These are phyloP conservation scores for Vicia villosa DNA, from an alignment of 306 rosid species.

Conservation along the genomic window DNA sequence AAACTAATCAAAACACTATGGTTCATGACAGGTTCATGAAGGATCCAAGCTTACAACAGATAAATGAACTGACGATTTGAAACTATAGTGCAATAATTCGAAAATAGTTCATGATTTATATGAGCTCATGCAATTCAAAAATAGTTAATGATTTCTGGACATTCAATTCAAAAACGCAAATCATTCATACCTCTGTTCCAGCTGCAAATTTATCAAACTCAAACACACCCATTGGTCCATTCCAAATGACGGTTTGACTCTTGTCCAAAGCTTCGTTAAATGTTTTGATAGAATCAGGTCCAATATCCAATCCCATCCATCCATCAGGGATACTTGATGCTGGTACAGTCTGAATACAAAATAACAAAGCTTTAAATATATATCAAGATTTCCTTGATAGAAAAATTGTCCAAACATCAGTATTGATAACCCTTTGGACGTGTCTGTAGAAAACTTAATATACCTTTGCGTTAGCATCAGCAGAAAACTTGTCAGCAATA, in stretches of 20 bases:
- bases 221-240: slow-evolving; percentile 99
- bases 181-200: slow-evolving; percentile 76
- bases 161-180: neutral
- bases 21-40: neutral
- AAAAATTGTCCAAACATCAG: neutral
- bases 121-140: neutral
- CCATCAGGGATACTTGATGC: slow-evolving; percentile 85
- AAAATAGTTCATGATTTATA: neutral
- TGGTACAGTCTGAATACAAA: slow-evolving; percentile 65
- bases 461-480: slow-evolving; percentile 94
- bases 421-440: neutral
- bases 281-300: slow-evolving; percentile 84
- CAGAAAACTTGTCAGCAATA: slow-evolving; percentile 83
- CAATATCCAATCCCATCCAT: slow-evolving; percentile 99
- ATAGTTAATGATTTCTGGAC: neutral
- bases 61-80: neutral
- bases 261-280: slow-evolving; percentile 70
- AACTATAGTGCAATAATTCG: neutral
- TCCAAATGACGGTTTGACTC: slow-evolving; percentile 85
- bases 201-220: slow-evolving; percentile 87
- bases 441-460: neutral
- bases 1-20: neutral
- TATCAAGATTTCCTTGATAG: neutral
- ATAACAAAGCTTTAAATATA: neutral
- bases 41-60: neutral